Percentiles rank a stretch among this genome's conserved stretches.
These are phyloP conservation scores for Eucalyptus sp. DNA, from an alignment of 345 rosid genomes.

Conservation along the genomic window DNA sequence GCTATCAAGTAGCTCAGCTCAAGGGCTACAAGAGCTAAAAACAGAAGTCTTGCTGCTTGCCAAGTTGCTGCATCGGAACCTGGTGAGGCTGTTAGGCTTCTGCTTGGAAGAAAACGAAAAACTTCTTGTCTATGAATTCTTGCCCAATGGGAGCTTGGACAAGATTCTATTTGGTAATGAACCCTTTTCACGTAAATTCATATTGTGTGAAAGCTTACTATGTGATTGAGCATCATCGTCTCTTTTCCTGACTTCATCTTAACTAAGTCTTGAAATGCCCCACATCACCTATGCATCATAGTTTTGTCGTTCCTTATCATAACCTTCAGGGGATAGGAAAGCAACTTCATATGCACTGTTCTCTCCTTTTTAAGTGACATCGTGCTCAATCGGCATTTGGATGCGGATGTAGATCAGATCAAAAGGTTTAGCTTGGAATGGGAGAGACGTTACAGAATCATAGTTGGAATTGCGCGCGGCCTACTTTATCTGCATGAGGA, in stretches of 20 bases:
- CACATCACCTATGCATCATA: background rate
- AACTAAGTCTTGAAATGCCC: background rate
- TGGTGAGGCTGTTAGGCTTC: constrained; percentile 30
- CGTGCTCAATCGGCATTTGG: background rate
- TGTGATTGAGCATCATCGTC: background rate
- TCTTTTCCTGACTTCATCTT: background rate
- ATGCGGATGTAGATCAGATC: background rate
- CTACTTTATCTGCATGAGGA: constrained; percentile 13
- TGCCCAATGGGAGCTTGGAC: constrained; percentile 33
- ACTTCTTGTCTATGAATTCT: constrained; percentile 32
- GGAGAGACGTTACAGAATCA: constrained; percentile 6
- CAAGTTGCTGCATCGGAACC: constrained; percentile 25
- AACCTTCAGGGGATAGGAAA: background rate
- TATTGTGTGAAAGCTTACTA: background rate
- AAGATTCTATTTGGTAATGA: constrained; percentile 20
- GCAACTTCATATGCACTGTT: background rate
- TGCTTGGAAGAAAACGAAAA: constrained; percentile 23
- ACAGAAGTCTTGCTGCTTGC: constrained; percentile 26
- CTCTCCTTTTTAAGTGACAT: background rate
- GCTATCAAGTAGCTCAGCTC: constrained; percentile 10
- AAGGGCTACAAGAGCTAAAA: constrained; percentile 24
- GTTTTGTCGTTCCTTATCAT: background rate
- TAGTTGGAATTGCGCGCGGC: constrained; percentile 7
- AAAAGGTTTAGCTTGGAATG: background rate
- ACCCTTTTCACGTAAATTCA: background rate